These are phyloP conservation scores for Clavispora vitiphila DNA, from an alignment of 805 yeast species.

Conservation along the genomic window DNA sequence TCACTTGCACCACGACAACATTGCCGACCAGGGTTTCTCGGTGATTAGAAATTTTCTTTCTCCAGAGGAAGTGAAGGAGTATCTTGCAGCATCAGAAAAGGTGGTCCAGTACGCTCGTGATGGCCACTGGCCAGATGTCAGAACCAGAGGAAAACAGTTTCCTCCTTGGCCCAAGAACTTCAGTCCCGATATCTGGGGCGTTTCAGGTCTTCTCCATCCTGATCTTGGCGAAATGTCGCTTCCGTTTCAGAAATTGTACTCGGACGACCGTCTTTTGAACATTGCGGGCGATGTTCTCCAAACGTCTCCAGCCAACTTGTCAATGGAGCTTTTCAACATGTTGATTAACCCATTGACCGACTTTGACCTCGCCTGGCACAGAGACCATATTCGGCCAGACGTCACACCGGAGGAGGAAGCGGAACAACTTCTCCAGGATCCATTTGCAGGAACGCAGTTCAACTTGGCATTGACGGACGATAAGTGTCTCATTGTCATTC, in stretches of 20 bases:
- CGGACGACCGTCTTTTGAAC: conserved; percentile 32
- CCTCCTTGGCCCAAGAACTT: conserved; percentile 54
- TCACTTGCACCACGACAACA: conserved; percentile 30
- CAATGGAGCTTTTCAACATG: conserved; percentile 50
- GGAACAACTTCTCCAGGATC: conserved; percentile 30
- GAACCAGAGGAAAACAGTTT: conserved; percentile 49
- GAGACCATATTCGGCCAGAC: conserved; percentile 46
- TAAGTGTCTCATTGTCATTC: conserved; percentile 44
- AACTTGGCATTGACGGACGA: conserved; percentile 46
- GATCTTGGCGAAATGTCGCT: conserved; percentile 31
- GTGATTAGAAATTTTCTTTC: conserved; percentile 37
- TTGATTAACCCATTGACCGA: conserved; percentile 48
- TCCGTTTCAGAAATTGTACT: conserved; percentile 38
- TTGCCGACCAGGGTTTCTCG: conserved; percentile 33
- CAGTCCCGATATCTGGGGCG: conserved; percentile 52
- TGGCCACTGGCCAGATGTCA: conserved; percentile 46
- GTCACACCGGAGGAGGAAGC: conserved; percentile 42
- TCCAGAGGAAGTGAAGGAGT: conserved; percentile 34
- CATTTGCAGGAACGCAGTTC: conserved; percentile 47
- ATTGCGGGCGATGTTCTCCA: conserved; percentile 42
- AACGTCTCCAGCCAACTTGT: conserved; percentile 26
- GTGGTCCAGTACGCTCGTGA: conserved; percentile 39
- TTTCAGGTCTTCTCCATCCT: conserved; percentile 45
- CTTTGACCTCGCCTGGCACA: conserved; percentile 51
- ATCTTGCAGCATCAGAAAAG: conserved; percentile 31